A percentile compares a stretch with the other conserved stretches of the same genome.
phyloP scores from a whole-genome alignment of 2,329 filamentous ascomycete species.

The Aureobasidium uvarum region DNA sequence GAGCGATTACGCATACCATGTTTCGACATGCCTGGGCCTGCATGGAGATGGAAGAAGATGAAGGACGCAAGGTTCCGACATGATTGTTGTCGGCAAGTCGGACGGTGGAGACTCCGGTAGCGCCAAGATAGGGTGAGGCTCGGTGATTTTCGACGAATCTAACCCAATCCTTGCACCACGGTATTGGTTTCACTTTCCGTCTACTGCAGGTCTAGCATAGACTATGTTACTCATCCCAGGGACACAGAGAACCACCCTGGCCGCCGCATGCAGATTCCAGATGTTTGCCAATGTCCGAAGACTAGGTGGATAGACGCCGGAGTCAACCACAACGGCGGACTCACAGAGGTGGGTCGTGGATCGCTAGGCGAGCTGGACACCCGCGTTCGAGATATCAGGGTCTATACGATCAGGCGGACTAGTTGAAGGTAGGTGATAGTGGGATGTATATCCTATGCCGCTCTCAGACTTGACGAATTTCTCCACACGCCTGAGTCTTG shows the following conservation, averaged over 20 bases:
- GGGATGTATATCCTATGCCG: not conserved
- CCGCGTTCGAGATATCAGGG: not conserved
- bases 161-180: not conserved
- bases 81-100: not conserved
- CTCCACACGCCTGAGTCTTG: not conserved
- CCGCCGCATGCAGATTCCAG: not conserved
- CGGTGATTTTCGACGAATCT: not conserved
- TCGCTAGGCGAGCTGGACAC: not conserved
- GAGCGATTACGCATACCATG: not conserved
- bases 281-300: not conserved
- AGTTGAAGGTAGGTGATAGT: not conserved
- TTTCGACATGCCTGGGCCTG: not conserved
- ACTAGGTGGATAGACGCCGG: not conserved
- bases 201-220: not conserved
- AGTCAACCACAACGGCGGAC: not conserved
- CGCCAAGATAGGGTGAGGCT: not conserved
- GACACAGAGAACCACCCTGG: not conserved
- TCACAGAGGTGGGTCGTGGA: not conserved
- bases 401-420: not conserved
- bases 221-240: not conserved
- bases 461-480: not conserved
- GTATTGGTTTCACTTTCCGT: not conserved
- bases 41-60: not conserved
- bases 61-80: not conserved
- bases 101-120: not conserved